Base-by-base conservation (phyloP, 805 yeast species). In the Scheffersomyces ergatensis region DNA sequence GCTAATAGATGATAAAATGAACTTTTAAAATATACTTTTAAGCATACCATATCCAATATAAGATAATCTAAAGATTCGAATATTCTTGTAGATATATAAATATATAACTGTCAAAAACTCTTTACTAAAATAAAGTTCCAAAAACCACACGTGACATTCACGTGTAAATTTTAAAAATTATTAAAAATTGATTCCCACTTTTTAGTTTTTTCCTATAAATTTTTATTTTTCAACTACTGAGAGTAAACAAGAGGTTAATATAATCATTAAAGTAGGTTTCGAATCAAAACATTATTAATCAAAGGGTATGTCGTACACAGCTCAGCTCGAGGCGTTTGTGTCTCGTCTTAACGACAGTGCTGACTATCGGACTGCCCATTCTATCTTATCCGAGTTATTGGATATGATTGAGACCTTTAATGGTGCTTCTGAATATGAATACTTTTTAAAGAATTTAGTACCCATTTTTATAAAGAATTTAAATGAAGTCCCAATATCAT, bases 371-470 rank as follows among this genome's bases (percentile, higher is more conserved):
- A 66, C 77, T 9, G 82, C 81, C 49, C 84, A 85, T 47, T 70
- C 89, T 0, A 77, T 81, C 6, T 76, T 89, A 32, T 80, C 89
- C 4, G 97, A 92, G 60, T 69, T 92, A 34, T 77, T 93, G 45
- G 98, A 92, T 61, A 78, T 89, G 60, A 75, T 89, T 32, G 98
- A 92, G 57, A 77, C 89, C 2, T 85, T 86, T 62, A 84, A 84
- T 46, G 85, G 88, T 8, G 78, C 89, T 4, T 80, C 80, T 17
- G 97, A 90, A 51, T 89, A 89, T 60, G 89, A 84, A 45, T 75
- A 78, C 53, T 89, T 89, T 54, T 68, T 90, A 34, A 71, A 79
- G 43, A 77, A 75, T 47, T 62, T 89, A 51, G 62, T 90, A 37
- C 96, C 96, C 1, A 75, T 82, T 12, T 78, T 89, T 49, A 61